A percentile compares a stretch with the other conserved stretches of the same genome.
Evolutionary conservation across 2,329 filamentous ascomycete species (phyloP).

Genomic region (Leptographium lundbergii): DNA sequence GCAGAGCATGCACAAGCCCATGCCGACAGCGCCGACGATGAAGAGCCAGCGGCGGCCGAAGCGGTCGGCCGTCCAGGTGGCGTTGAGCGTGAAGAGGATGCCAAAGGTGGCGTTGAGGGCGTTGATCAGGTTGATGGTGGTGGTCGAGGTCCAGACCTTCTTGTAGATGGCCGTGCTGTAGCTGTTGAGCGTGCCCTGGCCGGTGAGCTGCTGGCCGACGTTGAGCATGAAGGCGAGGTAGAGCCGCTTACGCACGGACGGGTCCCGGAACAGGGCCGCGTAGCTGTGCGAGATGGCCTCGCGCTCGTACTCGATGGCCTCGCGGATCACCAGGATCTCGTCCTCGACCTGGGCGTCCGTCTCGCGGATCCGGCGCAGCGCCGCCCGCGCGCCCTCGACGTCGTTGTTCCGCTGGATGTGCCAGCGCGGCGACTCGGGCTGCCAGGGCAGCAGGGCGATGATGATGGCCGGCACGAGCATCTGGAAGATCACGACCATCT

Average conservation of each 20-base stretch:
- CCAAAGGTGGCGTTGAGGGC: conserved; percentile 61
- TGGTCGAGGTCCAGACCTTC: conserved; percentile 47
- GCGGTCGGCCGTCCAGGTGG: conserved; percentile 60
- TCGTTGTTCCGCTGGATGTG: conserved; percentile 48
- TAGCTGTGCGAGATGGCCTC: conserved; percentile 53
- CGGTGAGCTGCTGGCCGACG: conserved; percentile 58
- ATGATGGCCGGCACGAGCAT: conserved; percentile 53
- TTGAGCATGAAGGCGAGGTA: conserved; percentile 54
- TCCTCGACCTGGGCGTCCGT: conserved; percentile 54
- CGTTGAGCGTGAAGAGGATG: conserved; percentile 61
- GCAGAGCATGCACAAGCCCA: conserved; percentile 58
- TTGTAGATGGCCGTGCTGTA: conserved; percentile 66
- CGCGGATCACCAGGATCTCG: conserved; percentile 51
- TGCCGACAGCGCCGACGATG: conserved; percentile 54
- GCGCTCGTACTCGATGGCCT: conserved; percentile 60
- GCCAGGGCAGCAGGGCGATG: conserved; percentile 47
- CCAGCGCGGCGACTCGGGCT: conserved; percentile 59
- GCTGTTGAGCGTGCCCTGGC: conserved; percentile 59
- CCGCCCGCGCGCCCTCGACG: conserved; percentile 44
- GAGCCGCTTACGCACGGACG: conserved; percentile 54
- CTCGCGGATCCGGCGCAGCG: conserved; percentile 48
- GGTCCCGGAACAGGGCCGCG: conserved; percentile 56
- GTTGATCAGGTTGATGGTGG: conserved; percentile 59
- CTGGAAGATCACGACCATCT: conserved; percentile 61
- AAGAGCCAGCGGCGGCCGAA: conserved; percentile 60